Conservation (phyloP, 108 stramenopile genomes). For the Schizochytrium sp. region DNA sequence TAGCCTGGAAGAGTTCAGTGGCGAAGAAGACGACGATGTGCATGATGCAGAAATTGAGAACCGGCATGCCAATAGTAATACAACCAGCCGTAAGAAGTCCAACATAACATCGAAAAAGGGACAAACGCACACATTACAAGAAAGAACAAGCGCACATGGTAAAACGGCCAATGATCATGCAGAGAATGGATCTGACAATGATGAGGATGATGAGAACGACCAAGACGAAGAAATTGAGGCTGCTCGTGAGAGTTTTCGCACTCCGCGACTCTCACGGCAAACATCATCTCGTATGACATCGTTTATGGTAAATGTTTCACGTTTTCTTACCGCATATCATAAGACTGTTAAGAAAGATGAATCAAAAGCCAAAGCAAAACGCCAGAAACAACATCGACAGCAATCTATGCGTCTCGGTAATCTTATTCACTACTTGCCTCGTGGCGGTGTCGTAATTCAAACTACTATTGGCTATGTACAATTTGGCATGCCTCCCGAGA, state of each 20-base stretch:
- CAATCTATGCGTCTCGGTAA: not conserved
- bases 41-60: not conserved
- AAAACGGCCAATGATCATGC: not conserved
- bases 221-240: not conserved
- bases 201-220: not conserved
- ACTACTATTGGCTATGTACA: constrained; percentile 64
- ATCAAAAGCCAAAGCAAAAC: not conserved
- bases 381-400: not conserved
- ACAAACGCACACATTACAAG: not conserved
- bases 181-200: not conserved
- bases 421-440: constrained; percentile 62
- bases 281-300: constrained; percentile 4
- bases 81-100: not conserved
- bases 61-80: too few species aligned
- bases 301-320: constrained; percentile 40
- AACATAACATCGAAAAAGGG: not conserved
- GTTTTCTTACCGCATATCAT: not conserved
- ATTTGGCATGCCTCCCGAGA: constrained; percentile 70
- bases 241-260: not conserved
- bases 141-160: too few species aligned
- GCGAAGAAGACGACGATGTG: not conserved
- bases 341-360: constrained; percentile 19
- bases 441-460: constrained; percentile 64
- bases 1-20: too few species aligned
- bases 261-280: not conserved